Evolutionary conservation across 2,329 filamentous ascomycete species (phyloP), one percentile per base, ranked within the genome.

Genomic region (Bertia moriformis): DNA sequence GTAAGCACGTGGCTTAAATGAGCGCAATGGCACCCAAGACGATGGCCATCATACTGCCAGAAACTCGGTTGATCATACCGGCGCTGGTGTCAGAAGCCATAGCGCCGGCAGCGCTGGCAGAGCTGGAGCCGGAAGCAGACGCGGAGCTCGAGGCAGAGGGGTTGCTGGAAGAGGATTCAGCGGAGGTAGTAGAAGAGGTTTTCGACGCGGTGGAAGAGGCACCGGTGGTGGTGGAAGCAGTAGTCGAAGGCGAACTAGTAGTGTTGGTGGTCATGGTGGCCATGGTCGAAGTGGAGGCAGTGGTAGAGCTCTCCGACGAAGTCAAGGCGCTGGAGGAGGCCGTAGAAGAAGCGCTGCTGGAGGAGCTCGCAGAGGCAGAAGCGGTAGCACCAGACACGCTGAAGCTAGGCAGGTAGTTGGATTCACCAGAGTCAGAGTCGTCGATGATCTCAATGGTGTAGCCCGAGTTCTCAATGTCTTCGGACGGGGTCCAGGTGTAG

Each of bases 321-420:
- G n/a, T n/a, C n/a, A n/a, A n/a, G 22, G 7, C n/a, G 22, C 22
- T 27, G 22, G 22, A n/a, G n/a, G 22, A 10, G n/a, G 22, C 22
- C 7, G 7, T 27, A n/a, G 22, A 27, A n/a, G n/a, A 41, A 7
- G 33, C 27, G 2, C 42, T n/a, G n/a, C 22, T 35, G 12, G 32
- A 35, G 32, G 32, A 7, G 32, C 32, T 35, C 10, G 32, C 7
- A 35, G 15, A 7, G 32, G 32, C 7, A 35, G 32, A 10, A 38
- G 24, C 18, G 4, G 33, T 43, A 7, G 33, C 27, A 2, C 42
- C 41, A 17, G 45, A 37, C 13, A 51, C 41, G 12, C 33, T 32
- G 43, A 51, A 51, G 4, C 40, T 36, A 13, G 49, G 49, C 13
- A 47, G 49, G 38, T 45, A 51, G 40, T 47, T 51, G 24, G 40